Evolutionary conservation across 2,329 filamentous ascomycete species (phyloP).

Genomic region (Biscogniauxia mediterranea): DNA sequence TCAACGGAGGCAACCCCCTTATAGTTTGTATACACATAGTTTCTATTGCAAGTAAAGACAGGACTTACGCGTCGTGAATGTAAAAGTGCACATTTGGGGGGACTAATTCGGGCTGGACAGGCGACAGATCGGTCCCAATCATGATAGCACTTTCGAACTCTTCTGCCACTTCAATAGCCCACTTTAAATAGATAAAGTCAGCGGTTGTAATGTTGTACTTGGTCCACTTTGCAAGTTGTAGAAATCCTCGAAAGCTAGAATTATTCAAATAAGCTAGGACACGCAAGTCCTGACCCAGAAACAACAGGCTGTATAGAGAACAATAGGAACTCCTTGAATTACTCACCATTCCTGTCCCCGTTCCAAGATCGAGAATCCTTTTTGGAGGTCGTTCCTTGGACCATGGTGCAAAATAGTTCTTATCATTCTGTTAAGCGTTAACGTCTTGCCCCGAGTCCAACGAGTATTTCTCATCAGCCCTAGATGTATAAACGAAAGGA

Average conservation of each 20-base stretch:
- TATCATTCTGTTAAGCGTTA: conserved; percentile 24
- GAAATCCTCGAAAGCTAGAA: no score
- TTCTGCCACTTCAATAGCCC: conserved; percentile 67
- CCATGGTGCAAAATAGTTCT: conserved; percentile 44
- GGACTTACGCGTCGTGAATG: conserved; percentile 59
- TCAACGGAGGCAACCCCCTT: background rate
- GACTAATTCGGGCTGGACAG: conserved; percentile 63
- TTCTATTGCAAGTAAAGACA: conserved; percentile 16
- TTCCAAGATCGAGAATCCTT: conserved; percentile 41
- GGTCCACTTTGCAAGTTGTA: no score
- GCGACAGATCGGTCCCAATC: conserved; percentile 64
- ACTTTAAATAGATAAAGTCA: conserved; percentile 26
- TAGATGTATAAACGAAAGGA: background rate
- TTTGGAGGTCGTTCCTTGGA: conserved; percentile 35
- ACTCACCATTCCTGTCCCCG: conserved; percentile 42
- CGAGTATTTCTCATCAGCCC: background rate
- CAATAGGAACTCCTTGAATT: no score
- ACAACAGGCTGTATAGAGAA: no score
- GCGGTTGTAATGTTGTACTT: no score
- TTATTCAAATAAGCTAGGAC: no score
- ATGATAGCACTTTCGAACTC: conserved; percentile 57
- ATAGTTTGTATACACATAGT: background rate
- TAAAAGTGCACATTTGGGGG: conserved; percentile 73
- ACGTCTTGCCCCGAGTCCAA: background rate
- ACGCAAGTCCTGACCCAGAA: no score